Conservation (phyloP, 176 grass and related monocot species). For the Pharus latifolius region DNA sequence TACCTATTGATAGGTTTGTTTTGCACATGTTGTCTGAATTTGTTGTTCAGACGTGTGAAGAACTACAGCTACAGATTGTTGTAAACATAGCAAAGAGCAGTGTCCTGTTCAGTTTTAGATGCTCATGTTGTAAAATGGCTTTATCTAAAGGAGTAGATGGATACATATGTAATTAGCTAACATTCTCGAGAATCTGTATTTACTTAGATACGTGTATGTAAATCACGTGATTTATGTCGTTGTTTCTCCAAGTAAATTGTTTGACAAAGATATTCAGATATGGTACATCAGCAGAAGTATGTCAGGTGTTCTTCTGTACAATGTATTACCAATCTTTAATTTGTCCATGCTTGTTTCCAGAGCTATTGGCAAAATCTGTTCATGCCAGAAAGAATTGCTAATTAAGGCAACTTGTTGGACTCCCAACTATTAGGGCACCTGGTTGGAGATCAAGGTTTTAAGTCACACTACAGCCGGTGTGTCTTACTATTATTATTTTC, state of each 20-base stretch:
- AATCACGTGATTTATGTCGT: neutral
- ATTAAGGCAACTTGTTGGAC: too few species aligned
- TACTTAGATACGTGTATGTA: neutral
- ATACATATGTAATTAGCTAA: neutral
- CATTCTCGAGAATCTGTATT: neutral
- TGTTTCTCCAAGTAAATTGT: neutral
- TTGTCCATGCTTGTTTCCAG: too few species aligned
- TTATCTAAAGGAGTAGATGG: neutral
- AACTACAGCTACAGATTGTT: neutral
- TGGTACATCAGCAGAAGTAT: too few species aligned
- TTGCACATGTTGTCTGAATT: neutral
- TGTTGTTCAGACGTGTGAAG: conserved; percentile 2
- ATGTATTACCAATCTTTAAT: too few species aligned
- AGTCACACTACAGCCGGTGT: too few species aligned
- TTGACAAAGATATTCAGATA: neutral
- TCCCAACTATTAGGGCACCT: too few species aligned
- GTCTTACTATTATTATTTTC: too few species aligned
- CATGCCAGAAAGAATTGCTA: too few species aligned
- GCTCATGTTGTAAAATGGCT: conserved; percentile 13
- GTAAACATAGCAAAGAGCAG: conserved; percentile 5
- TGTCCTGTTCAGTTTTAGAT: neutral
- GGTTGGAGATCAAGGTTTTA: too few species aligned
- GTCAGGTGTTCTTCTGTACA: too few species aligned
- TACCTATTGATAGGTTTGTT: neutral
- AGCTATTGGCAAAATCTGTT: too few species aligned